These are phyloP conservation scores for Suhomyces emberorum DNA, from an alignment of 805 yeast genomes.

Conservation along the genomic window DNA sequence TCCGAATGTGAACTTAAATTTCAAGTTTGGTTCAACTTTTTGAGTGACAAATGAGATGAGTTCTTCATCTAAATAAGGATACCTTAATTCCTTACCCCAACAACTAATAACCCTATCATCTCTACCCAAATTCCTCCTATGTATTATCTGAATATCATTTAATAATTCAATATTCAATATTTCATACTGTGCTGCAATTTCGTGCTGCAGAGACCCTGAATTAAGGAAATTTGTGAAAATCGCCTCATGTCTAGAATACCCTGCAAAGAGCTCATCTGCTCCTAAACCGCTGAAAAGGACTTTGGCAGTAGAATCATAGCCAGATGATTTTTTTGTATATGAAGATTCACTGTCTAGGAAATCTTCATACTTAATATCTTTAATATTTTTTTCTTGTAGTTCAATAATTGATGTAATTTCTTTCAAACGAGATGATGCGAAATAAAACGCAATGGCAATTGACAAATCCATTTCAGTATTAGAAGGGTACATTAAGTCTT, in stretches of 20 bases:
- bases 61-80: slow-evolving; percentile 72
- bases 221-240: slow-evolving; percentile 31
- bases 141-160: slow-evolving; percentile 68
- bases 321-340: neutral
- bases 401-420: slow-evolving; percentile 4
- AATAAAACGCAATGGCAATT: slow-evolving; percentile 92
- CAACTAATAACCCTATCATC: slow-evolving; percentile 85
- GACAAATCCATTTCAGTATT: slow-evolving; percentile 93
- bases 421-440: slow-evolving; percentile 45
- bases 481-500: slow-evolving; percentile 73
- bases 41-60: slow-evolving; percentile 51
- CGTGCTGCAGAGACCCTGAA: slow-evolving; percentile 18
- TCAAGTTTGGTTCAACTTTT: slow-evolving; percentile 47
- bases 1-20: slow-evolving; percentile 33
- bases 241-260: slow-evolving; percentile 80
- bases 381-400: neutral
- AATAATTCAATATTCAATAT: slow-evolving; percentile 58
- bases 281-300: slow-evolving; percentile 91
- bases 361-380: slow-evolving; percentile 15
- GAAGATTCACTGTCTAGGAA: slow-evolving; percentile 11
- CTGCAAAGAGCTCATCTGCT: slow-evolving; percentile 96
- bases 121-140: slow-evolving; percentile 79
- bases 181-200: slow-evolving; percentile 21
- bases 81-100: slow-evolving; percentile 89
- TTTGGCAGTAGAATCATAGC: slow-evolving; percentile 52